Conservation (phyloP, 805 yeast genomes). For the Kazachstania taianensis region DNA sequence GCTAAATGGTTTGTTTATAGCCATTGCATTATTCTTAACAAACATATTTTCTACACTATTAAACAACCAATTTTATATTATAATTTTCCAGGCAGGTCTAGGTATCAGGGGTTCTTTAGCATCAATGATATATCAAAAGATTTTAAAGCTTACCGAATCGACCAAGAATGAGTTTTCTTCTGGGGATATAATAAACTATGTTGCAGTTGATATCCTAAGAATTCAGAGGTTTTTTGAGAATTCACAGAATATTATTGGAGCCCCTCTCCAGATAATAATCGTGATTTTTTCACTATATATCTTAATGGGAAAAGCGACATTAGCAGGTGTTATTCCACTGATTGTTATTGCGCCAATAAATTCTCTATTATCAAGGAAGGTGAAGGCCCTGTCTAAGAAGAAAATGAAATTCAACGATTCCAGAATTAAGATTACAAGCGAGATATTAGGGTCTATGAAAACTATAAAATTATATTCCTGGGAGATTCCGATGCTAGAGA, state of each 20-base stretch:
- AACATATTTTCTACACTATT: conserved; percentile 52
- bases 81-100: conserved; percentile 51
- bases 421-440: conserved; percentile 50
- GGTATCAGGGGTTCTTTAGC: conserved; percentile 56
- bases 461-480: conserved; percentile 60
- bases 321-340: conserved; percentile 48
- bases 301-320: conserved; percentile 47
- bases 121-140: conserved; percentile 59
- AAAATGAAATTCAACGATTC: conserved; percentile 57
- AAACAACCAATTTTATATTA: conserved; percentile 58
- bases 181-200: conserved; percentile 71
- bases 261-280: conserved; percentile 46
- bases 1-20: conserved; percentile 52
- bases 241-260: conserved; percentile 45
- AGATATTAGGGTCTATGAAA: conserved; percentile 49
- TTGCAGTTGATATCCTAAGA: conserved; percentile 66
- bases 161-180: conserved; percentile 51
- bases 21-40: conserved; percentile 51
- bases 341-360: conserved; percentile 50
- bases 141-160: conserved; percentile 56
- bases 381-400: conserved; percentile 38
- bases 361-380: conserved; percentile 35
- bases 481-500: conserved; percentile 54
- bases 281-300: conserved; percentile 46
- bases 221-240: conserved; percentile 50